phyloP scores from a whole-genome alignment of 768 basidiomycete genomes.

The Auriscalpium microsporum region DNA sequence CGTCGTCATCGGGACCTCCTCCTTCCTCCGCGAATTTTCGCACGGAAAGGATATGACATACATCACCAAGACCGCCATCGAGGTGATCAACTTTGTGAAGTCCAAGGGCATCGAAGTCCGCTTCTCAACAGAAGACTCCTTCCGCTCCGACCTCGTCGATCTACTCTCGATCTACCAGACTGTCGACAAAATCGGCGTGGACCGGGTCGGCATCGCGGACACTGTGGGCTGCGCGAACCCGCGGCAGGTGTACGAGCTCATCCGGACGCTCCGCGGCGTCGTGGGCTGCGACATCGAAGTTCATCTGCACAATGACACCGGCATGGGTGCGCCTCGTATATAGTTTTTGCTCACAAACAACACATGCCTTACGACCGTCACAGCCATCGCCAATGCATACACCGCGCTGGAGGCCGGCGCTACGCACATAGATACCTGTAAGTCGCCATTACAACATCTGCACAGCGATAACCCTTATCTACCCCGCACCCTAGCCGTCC shows the following conservation, averaged over 20 bases:
- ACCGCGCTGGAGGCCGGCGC: slow-evolving; percentile 97
- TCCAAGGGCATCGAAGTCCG: slow-evolving; percentile 99
- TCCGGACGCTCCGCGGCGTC: slow-evolving; percentile 91
- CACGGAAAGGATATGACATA: slow-evolving; percentile 99
- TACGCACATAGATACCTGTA: slow-evolving; percentile 97
- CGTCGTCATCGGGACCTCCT: slow-evolving; percentile 98
- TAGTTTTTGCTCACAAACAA: background rate
- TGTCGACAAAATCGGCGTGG: slow-evolving; percentile 98
- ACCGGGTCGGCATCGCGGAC: slow-evolving; percentile 97
- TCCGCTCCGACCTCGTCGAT: slow-evolving; percentile 99
- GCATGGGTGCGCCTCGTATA: slow-evolving; percentile 53
- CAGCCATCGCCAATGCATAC: slow-evolving; percentile 97
- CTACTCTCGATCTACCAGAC: slow-evolving; percentile 98
- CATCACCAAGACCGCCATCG: slow-evolving; percentile 98
- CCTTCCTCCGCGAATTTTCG: slow-evolving; percentile 98
- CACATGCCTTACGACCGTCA: background rate
- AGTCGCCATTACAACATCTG: slow-evolving; percentile 19
- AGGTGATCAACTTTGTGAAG: slow-evolving; percentile 99
- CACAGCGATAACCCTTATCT: slow-evolving; percentile 3
- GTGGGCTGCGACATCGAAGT: slow-evolving; percentile 97
- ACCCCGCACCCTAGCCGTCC: slow-evolving; percentile 48
- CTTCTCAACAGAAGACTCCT: slow-evolving; percentile 98
- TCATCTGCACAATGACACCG: slow-evolving; percentile 98
- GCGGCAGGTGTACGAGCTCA: slow-evolving; percentile 96
- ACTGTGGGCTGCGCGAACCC: slow-evolving; percentile 99